phyloP scores from a whole-genome alignment of 2,329 filamentous ascomycete species.

The Colletotrichum liriopes region DNA sequence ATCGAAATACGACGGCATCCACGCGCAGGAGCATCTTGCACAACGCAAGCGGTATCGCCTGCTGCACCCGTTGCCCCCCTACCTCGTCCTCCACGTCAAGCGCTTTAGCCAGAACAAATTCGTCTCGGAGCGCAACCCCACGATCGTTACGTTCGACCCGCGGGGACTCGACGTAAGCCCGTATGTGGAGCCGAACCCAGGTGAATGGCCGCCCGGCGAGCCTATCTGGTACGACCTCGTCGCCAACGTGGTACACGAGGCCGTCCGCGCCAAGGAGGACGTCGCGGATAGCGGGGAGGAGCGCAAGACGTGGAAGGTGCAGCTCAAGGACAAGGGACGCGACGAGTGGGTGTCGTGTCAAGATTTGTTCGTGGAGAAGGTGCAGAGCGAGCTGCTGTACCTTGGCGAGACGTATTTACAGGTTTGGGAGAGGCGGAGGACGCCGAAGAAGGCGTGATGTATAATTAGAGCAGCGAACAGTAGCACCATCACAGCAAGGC shows the following conservation, averaged over 20 bases:
- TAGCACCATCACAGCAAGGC: background rate
- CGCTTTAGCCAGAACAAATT: constrained; percentile 98
- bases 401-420: constrained; percentile 96
- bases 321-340: constrained; percentile 84
- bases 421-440: constrained; percentile 91
- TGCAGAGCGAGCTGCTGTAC: constrained; percentile 90
- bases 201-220: constrained; percentile 79
- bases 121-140: constrained; percentile 94
- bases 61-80: constrained; percentile 91
- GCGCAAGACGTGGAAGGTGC: constrained; percentile 92
- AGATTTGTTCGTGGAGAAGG: constrained; percentile 92
- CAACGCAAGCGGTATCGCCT: constrained; percentile 92
- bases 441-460: constrained; percentile 54
- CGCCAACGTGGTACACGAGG: constrained; percentile 93
- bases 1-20: constrained; percentile 92
- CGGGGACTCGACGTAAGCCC: constrained; percentile 87
- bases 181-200: constrained; percentile 90
- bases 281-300: constrained; percentile 93
- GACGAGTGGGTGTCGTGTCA: constrained; percentile 95
- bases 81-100: constrained; percentile 94
- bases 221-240: constrained; percentile 96
- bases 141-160: constrained; percentile 96
- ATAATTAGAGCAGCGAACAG: background rate
- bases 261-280: constrained; percentile 80
- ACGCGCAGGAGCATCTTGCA: constrained; percentile 89